A percentile compares a stretch with the other conserved stretches of the same genome.
These are phyloP conservation scores for sorghum (Sorghum bicolor) DNA, from an alignment of 176 grass and related monocot genomes.

Conservation along the genomic window DNA sequence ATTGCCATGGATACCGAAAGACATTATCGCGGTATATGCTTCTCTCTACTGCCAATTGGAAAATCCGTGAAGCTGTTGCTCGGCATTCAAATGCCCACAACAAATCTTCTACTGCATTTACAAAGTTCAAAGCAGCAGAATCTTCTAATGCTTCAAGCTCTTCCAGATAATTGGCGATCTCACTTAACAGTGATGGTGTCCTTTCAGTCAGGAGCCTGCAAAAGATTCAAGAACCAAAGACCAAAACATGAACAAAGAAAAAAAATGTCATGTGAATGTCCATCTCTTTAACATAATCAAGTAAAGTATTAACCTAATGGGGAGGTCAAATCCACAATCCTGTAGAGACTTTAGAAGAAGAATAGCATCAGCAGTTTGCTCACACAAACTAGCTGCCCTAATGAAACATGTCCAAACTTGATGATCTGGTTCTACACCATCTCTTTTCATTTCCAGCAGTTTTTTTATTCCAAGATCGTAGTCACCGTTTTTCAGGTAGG, in stretches of 20 bases:
- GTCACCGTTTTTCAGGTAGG: constrained; percentile 86
- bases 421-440: constrained; percentile 85
- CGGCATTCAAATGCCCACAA: constrained; percentile 89
- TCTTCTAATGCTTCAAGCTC: constrained; percentile 54
- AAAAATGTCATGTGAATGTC: background rate
- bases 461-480: constrained; percentile 68
- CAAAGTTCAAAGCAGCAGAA: constrained; percentile 80
- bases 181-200: constrained; percentile 44
- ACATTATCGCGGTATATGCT: constrained; percentile 65
- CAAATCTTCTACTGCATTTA: constrained; percentile 92
- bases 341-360: constrained; percentile 71
- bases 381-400: constrained; percentile 86
- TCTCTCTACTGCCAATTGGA: constrained; percentile 80
- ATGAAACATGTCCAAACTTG: constrained; percentile 96
- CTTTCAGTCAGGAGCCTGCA: constrained; percentile 67
- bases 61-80: constrained; percentile 83
- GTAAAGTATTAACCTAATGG: constrained; percentile 59
- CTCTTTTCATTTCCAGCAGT: constrained; percentile 66
- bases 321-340: constrained; percentile 83
- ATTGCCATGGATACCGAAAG: constrained; percentile 56
- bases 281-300: constrained; percentile 13
- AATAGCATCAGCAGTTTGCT: constrained; percentile 61
- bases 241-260: background rate
- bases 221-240: constrained; percentile 38
- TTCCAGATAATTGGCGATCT: constrained; percentile 57